Evolutionary conservation across 495 filamentous ascomycete species (phyloP).

Genomic region (Penicillium canescens): DNA sequence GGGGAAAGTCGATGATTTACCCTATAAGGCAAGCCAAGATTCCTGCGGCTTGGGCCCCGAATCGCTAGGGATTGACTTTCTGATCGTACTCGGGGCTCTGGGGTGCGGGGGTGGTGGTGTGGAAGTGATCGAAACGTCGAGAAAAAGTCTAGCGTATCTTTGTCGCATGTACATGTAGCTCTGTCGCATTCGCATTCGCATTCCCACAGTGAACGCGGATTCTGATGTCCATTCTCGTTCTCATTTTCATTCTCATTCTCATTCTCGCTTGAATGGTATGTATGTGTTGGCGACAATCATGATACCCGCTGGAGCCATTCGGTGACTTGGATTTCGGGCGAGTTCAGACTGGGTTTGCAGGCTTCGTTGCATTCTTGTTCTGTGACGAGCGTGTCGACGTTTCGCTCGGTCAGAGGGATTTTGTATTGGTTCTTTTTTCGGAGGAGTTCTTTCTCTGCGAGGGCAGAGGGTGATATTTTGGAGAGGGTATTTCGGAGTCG

Average conservation of each 20-base stretch:
- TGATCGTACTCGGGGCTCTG: not conserved
- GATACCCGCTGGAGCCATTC: constrained; percentile 67
- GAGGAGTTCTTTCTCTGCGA: constrained; percentile 42
- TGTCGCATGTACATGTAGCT: not conserved
- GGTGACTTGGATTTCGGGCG: constrained; percentile 63
- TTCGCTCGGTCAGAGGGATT: constrained; percentile 43
- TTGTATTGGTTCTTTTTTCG: constrained; percentile 43
- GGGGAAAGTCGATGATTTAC: constrained; percentile 3
- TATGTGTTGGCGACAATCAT: constrained; percentile 20
- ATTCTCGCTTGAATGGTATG: not conserved
- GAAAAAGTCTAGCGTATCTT: constrained; percentile 22
- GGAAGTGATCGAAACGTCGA: constrained; percentile 16
- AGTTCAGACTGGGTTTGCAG: constrained; percentile 54
- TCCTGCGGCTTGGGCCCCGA: not conserved
- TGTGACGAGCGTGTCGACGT: constrained; percentile 45
- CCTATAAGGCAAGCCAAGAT: not conserved
- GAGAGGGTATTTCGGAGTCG: constrained; percentile 40
- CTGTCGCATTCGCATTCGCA: not conserved
- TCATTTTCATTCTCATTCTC: not conserved
- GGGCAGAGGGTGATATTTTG: constrained; percentile 36
- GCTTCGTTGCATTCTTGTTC: constrained; percentile 53
- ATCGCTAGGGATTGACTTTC: constrained; percentile 2
- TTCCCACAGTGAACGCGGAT: not conserved
- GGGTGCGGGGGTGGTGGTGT: constrained; percentile 4
- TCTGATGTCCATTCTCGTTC: not conserved